phyloP scores from a whole-genome alignment of 2,329 filamentous ascomycete species.

The Rosellinia necatrix region DNA sequence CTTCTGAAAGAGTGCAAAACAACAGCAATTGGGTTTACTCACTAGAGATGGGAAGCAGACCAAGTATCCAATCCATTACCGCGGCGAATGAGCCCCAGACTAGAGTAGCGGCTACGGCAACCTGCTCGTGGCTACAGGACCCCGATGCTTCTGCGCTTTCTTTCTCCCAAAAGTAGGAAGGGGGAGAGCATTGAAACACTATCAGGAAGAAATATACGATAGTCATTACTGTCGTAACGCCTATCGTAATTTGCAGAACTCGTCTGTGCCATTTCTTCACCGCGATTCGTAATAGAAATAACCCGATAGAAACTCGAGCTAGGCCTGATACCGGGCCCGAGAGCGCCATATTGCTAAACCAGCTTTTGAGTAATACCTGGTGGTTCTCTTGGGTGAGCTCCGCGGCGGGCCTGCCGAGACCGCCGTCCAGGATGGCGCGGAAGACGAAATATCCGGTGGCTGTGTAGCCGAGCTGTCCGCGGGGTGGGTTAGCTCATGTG shows the following conservation, averaged over 20 bases:
- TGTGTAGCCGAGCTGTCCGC: conserved; percentile 42
- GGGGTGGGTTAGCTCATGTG: conserved; percentile 11
- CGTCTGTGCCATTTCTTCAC: conserved; percentile 41
- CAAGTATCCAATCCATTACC: conserved; percentile 53
- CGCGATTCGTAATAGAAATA: conserved; percentile 49
- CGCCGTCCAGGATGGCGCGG: conserved; percentile 39
- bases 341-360: conserved; percentile 48
- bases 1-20: background rate
- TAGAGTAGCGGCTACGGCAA: conserved; percentile 50
- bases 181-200: conserved; percentile 54
- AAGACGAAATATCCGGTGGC: conserved; percentile 41
- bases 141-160: conserved; percentile 42
- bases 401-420: conserved; percentile 36
- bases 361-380: conserved; percentile 40
- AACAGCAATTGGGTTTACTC: conserved; percentile 9
- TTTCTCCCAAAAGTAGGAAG: conserved; percentile 54
- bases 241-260: conserved; percentile 42
- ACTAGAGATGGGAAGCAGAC: conserved; percentile 52
- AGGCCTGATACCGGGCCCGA: conserved; percentile 48
- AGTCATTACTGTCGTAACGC: conserved; percentile 45
- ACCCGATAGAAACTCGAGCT: conserved; percentile 47
- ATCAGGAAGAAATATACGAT: conserved; percentile 51
- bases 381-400: conserved; percentile 32
- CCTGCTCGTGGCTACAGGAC: conserved; percentile 45
- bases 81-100: conserved; percentile 52